Base-by-base conservation (phyloP, 306 rosid genomes). In the Boehmeria nivea region DNA sequence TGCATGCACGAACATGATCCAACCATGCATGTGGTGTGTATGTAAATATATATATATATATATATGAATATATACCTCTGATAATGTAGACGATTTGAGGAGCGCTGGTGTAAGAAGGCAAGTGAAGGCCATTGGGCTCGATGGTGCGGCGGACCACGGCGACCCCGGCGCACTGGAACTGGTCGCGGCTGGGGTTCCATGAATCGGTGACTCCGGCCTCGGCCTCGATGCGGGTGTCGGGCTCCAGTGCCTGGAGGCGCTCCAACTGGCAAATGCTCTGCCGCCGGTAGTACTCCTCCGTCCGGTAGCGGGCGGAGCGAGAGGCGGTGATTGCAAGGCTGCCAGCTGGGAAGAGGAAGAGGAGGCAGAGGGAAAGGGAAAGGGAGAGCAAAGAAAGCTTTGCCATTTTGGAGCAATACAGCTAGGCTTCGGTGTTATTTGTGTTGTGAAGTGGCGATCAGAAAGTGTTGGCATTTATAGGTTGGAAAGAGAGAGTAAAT, bases 121-220 rank as follows among this genome's bases (percentile, higher is more conserved):
- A 65, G 59, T 63, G 75, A 36, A 80, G 82, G 50, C 86, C 80
- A 16, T 66, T 65, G 9, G 27, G 72, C 13, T 80, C 73, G 19
- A 80, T 51, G 26, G 73, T 69, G 2, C 23, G 11, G 46, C 82
- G 47, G 12, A 15, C 16, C 4, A 63, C 40, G 3, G 86, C 82
- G 0, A 69, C 80, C 8, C 80, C 78, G 0, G 77, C 70, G 27
- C 80, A 76, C 20, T 38, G 65, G 44, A 80, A 69, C 66, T 63
- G 65, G 12, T 76, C 69, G 39, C 54, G 45, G 70, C 67, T 66
- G 42, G 67, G 61, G 61, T 80, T 63, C 86, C 82, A 80, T 0
- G 71, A 20, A 67, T 80, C 80, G 9, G 67, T 73, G 17, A 26
- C 1, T 4, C 80, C 78, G 0, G 80, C 86, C 39, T 80, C 86